Conservation (phyloP, 1,284 basidiomycete species). For the Rhodotorula sp. region DNA sequence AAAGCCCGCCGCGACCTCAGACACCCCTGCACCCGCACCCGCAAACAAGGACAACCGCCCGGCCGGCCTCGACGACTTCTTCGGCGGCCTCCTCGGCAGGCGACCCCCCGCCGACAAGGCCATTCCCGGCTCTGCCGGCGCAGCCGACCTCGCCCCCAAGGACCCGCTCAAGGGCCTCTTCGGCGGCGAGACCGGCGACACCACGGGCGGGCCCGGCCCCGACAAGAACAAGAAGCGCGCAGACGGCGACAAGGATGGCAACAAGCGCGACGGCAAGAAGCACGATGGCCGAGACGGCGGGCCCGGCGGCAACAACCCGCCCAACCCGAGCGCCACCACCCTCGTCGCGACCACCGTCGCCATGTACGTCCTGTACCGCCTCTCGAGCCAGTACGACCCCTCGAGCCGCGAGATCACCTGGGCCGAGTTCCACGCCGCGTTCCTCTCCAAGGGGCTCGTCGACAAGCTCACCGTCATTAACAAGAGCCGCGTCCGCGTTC, state of each 20-base stretch:
- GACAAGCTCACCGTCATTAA: constrained; percentile 94
- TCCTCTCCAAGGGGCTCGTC: constrained; percentile 80
- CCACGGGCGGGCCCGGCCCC: constrained; percentile 18
- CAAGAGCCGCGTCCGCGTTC: constrained; percentile 82
- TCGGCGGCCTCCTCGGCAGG: constrained; percentile 39
- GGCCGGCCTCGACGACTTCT: constrained; percentile 44
- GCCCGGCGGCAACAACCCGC: constrained; percentile 15
- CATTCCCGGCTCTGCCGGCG: constrained; percentile 5
- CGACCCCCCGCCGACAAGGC: constrained; percentile 13
- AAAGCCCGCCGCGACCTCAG: constrained; percentile 1
- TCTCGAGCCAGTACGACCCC: constrained; percentile 41
- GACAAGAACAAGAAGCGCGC: constrained; percentile 11
- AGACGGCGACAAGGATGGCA: constrained; percentile 5
- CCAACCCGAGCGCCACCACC: constrained; percentile 24
- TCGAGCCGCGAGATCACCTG: constrained; percentile 47
- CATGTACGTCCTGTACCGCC: constrained; percentile 44
- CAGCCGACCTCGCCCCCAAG: constrained; percentile 26
- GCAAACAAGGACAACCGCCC: constrained; percentile 15
- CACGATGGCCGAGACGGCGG: constrained; percentile 11
- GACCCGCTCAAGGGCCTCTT: constrained; percentile 34
- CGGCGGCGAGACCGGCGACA: constrained; percentile 12
- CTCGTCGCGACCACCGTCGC: constrained; percentile 40
- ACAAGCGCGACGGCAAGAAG: constrained; percentile 8
- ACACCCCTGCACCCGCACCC: not conserved
- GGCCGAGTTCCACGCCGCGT: constrained; percentile 48